Evolutionary conservation across 2,329 filamentous ascomycete genomes (phyloP).

Genomic region (Raffaelea arxii): DNA sequence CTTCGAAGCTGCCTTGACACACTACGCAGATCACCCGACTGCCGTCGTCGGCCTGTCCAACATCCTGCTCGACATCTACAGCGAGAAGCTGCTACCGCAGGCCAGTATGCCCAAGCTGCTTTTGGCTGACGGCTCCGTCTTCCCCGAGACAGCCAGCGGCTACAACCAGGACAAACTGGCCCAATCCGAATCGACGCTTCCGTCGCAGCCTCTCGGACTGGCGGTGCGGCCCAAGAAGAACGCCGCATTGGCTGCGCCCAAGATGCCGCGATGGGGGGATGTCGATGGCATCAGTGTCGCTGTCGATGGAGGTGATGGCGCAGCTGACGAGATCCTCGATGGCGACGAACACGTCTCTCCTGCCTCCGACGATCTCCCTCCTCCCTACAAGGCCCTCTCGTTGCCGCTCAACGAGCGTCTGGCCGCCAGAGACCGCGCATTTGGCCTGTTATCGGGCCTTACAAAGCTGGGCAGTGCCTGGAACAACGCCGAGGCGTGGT

Average conservation of each 20-base stretch:
- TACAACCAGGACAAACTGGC: conserved; percentile 7
- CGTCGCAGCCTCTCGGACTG: conserved; percentile 38
- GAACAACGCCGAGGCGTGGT: conserved; percentile 93
- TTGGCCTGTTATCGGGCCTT: conserved; percentile 68
- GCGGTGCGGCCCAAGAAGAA: conserved; percentile 13
- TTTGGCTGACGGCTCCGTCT: conserved; percentile 21
- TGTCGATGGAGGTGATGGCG: not conserved
- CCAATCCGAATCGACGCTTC: conserved; percentile 18
- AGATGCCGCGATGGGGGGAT: not conserved
- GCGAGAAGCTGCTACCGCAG: conserved; percentile 52
- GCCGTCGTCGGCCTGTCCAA: conserved; percentile 77
- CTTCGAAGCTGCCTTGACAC: conserved; percentile 74
- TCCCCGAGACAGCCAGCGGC: conserved; percentile 11
- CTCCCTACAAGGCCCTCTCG: conserved; percentile 46
- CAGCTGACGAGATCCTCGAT: not conserved
- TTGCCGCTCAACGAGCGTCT: conserved; percentile 70
- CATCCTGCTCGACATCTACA: conserved; percentile 79
- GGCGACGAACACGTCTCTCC: too few species aligned
- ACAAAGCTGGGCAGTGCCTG: conserved; percentile 81
- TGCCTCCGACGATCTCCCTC: conserved; percentile 21
- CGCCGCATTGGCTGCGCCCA: conserved; percentile 7
- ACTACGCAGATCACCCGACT: conserved; percentile 67
- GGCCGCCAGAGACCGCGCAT: conserved; percentile 83
- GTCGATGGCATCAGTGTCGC: not conserved
- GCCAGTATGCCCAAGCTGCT: conserved; percentile 39